A percentile compares a stretch with the other conserved stretches of the same genome.
phyloP scores from a whole-genome alignment of 257 asterid genomes.

The Ballota nigra region DNA sequence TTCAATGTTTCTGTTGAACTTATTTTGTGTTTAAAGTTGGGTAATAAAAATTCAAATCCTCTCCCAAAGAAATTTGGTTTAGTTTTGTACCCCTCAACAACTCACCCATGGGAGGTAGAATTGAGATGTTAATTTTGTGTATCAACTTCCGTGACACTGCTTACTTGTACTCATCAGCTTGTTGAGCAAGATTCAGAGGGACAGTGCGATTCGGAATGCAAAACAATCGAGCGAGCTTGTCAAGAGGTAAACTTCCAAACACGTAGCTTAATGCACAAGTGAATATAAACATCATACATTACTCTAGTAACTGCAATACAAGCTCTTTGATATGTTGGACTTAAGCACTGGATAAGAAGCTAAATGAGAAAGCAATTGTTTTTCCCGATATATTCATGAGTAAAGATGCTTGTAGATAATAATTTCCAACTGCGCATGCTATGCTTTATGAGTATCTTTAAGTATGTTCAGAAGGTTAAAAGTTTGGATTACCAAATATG shows the following conservation, averaged over 20 bases:
- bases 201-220: slow-evolving; percentile 88
- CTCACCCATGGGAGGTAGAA: too few species aligned
- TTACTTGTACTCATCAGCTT: slow-evolving; percentile 66
- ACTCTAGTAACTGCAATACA: not conserved
- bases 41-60: too few species aligned
- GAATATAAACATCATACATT: not conserved
- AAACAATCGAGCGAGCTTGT: slow-evolving; percentile 95
- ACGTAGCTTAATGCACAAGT: not conserved
- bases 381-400: not conserved
- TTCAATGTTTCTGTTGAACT: too few species aligned
- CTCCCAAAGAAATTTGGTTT: too few species aligned
- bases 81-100: too few species aligned
- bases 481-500: not conserved
- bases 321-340: not conserved
- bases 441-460: not conserved
- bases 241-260: slow-evolving; percentile 63
- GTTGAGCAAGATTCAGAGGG: slow-evolving; percentile 95
- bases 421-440: not conserved
- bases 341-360: not conserved
- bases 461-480: not conserved
- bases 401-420: not conserved
- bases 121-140: not conserved
- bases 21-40: too few species aligned
- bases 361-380: not conserved
- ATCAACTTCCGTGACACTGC: slow-evolving; percentile 15